Base-by-base conservation (phyloP, 139 green algal genomes). In the Chlorella vulgaris region DNA sequence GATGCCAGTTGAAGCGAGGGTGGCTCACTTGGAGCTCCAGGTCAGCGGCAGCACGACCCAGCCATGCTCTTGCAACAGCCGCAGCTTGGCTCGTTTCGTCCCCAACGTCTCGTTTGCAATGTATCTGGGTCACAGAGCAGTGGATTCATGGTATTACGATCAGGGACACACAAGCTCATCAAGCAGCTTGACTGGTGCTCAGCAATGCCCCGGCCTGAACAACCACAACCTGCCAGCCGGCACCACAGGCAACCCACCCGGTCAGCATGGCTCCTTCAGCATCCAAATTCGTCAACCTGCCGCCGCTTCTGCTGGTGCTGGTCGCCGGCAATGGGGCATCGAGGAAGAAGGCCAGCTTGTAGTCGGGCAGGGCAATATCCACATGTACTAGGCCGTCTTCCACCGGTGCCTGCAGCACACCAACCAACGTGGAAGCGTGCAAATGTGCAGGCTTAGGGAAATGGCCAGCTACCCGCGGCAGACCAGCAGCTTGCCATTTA, bases 311-410 rank as follows among this genome's bases (percentile, higher is more conserved):
- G 50, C 22, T 31, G 36, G 6, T 7, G 29, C 18, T 3, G 55
- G 24, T 13, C 29, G 50, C 18, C n/a, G n/a, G n/a, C 4, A 43
- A 35, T 13, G 71, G 10, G 10, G 63, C 31, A 22, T 85, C 69
- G 35, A 87, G 77, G 35, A 87, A 87, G 42, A 85, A 43, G 1
- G 83, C 83, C 5, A 87, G 63, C 50, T 81, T 81, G 69, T 78
- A 87, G 77, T 87, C 83, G 24, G 83, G 83, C 62, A 87, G 66
- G 0, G 83, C 83, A 15, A 87, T 66, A 22, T 87, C 83, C n/a
- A 87, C 83, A 28, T 81, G 69, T n/a, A 87, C 83, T 28, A 87
- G 47, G 4, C 78, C 83, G n/a, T 87, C 83, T 62, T 87, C 83
- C 36, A 87, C 83, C 8, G 77, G 29, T 7, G 51, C 78, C 83